Percentiles rank a stretch among this genome's conserved stretches.
Conservation (phyloP, 2,329 filamentous ascomycete genomes). For the Fusarium illudens region DNA sequence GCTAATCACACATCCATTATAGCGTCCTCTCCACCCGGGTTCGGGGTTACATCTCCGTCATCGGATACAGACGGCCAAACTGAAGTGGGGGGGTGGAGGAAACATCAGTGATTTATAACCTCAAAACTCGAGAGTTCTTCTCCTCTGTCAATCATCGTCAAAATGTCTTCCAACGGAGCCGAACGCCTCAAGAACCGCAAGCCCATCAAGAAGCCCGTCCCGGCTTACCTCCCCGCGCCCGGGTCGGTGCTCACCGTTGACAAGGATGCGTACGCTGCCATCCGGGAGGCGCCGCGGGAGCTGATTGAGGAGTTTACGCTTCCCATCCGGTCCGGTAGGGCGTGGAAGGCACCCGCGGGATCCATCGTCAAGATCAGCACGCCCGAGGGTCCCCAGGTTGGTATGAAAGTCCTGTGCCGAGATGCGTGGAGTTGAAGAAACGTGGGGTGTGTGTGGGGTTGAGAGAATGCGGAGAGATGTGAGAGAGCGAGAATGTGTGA, state of each 20-base stretch:
- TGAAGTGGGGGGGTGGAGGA: constrained; percentile 31
- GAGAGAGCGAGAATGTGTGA: background rate
- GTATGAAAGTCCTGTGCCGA: constrained; percentile 41
- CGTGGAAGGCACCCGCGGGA: constrained; percentile 75
- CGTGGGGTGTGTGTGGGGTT: background rate
- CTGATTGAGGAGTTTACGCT: constrained; percentile 65
- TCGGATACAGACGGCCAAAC: constrained; percentile 24
- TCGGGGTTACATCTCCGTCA: constrained; percentile 13
- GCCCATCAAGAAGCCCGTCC: constrained; percentile 57
- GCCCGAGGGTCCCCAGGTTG: constrained; percentile 79
- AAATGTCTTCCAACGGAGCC: constrained; percentile 39
- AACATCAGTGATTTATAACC: constrained; percentile 12
- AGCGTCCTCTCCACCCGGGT: background rate
- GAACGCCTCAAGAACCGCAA: constrained; percentile 54
- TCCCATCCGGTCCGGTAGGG: constrained; percentile 76
- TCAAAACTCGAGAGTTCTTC: background rate
- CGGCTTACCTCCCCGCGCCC: constrained; percentile 57
- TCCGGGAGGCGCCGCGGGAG: constrained; percentile 59
- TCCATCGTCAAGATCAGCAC: constrained; percentile 78
- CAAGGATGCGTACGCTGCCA: constrained; percentile 64
- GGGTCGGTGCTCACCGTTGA: constrained; percentile 57
- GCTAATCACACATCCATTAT: background rate
- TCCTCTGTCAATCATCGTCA: background rate
- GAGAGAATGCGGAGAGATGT: background rate
- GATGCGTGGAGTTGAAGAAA: background rate